Evolutionary conservation across 257 asterid species (phyloP), one percentile per base, ranked within the genome.

Genomic region (Linaria vulgaris): DNA sequence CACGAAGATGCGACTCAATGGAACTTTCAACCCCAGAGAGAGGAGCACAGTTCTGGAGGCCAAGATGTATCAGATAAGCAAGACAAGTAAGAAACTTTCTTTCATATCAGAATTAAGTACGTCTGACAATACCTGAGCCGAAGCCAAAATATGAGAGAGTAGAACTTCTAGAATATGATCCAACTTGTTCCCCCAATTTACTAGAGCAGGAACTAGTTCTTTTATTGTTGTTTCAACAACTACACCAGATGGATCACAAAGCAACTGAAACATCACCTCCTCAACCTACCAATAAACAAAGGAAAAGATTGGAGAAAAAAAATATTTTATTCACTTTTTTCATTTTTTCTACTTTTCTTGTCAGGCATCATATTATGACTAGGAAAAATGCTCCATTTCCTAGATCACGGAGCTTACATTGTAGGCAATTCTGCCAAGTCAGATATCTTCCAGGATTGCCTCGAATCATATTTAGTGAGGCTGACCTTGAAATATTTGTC

Each of bases 401-500:
- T 87, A 83, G 94, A 83, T 78, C 85, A 85, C 86, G 86, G 95
- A 94, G 99, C 99, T 94, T 90, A 94, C 97, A 72, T 85, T 87
- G 91, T 82, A 82, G 78, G 85, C 72, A 83, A 88, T 78, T 77
- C 87, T 83, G 86, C 80, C 88, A 87, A 85, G 94, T 88, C 94
- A 85, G 91, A 86, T 79, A 83, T 83, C 96, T 85, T 82, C 96
- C 97, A 79, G 83, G 97, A 87, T 89, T 85, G 91, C 97, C 96
- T 83, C 84, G 94, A 90, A 90, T 94, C 97, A 85, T 83, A 82
- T 90, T 76, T 87, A 94, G 99, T 87, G 99, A 85, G 91, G 97
- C 96, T 94, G 97, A 94, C 99, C 99, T 94, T 94, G 96, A 88
- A 82, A 94, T 94, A 90, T 94, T 94, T 94, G 78, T 90, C 97